Percentiles rank a stretch among this genome's conserved stretches.
phyloP scores from a whole-genome alignment of 257 asterid genomes.

The Phtheirospermum japonicum region DNA sequence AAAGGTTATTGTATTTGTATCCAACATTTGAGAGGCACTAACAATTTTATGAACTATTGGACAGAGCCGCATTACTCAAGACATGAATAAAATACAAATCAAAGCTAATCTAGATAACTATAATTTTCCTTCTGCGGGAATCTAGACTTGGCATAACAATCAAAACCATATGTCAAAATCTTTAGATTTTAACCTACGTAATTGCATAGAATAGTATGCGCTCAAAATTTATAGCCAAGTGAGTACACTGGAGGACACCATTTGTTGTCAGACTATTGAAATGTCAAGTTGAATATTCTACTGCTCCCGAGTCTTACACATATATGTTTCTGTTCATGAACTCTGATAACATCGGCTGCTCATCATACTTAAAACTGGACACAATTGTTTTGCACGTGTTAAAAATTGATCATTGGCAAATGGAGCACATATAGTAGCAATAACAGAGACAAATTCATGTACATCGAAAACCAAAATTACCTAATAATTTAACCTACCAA shows the following conservation, averaged over 20 bases:
- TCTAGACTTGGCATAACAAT: not conserved
- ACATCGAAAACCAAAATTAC: conserved; percentile 2
- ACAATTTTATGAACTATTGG: not conserved
- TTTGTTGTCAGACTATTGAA: not conserved
- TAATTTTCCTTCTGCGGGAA: not conserved
- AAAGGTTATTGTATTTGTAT: not conserved
- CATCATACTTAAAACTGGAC: not conserved
- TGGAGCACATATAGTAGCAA: not conserved
- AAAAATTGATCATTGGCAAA: not conserved
- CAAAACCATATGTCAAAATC: not conserved
- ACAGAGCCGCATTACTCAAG: not conserved
- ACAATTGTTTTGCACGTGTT: not conserved
- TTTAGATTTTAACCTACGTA: not conserved
- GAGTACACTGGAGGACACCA: not conserved
- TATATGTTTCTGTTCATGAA: not conserved
- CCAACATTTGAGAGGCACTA: not conserved
- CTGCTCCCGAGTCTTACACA: not conserved
- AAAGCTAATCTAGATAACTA: not conserved
- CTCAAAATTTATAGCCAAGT: not conserved
- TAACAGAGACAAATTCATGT: not conserved
- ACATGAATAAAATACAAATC: not conserved
- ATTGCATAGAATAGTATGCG: not conserved
- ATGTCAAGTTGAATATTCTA: not conserved
- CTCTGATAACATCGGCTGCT: not conserved
- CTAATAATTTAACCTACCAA: not conserved